Conservation (phyloP, 2,329 filamentous ascomycete genomes). For the Aspergillus spinulosporus region DNA sequence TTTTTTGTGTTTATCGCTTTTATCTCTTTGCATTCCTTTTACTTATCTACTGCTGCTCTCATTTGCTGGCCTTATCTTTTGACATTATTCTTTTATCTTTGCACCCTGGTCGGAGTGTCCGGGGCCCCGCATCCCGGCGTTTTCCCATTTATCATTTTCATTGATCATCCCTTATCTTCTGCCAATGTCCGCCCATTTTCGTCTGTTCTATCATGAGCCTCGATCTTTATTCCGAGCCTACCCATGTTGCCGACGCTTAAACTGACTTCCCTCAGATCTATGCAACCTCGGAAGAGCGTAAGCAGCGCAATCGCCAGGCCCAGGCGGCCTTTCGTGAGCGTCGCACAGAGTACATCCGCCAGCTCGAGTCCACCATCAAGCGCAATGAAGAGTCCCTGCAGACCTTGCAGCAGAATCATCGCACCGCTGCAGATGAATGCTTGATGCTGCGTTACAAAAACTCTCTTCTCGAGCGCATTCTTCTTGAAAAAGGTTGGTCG, state of each 20-base stretch:
- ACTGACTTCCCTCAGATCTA: conserved; percentile 69
- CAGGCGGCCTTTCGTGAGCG: conserved; percentile 97
- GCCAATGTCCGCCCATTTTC: conserved; percentile 13
- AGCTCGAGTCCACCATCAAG: conserved; percentile 95
- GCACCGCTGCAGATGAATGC: conserved; percentile 92
- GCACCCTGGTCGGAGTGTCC: conserved; percentile 22
- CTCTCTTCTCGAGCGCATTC: conserved; percentile 88
- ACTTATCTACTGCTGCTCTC: conserved; percentile 15
- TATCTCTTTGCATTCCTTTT: conserved; percentile 16
- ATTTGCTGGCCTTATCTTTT: conserved; percentile 16
- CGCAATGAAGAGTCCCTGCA: conserved; percentile 94
- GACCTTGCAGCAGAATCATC: conserved; percentile 89
- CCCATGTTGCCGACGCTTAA: conserved; percentile 3
- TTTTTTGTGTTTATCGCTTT: conserved; percentile 10
- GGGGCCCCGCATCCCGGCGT: conserved; percentile 33
- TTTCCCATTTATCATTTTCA: conserved; percentile 25
- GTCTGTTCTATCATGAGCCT: conserved; percentile 11
- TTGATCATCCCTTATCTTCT: conserved; percentile 24
- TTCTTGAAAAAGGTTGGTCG: conserved; percentile 82
- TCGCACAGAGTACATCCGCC: conserved; percentile 98
- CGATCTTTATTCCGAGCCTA: conserved; percentile 12
- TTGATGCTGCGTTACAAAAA: conserved; percentile 99
- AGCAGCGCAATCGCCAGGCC: conserved; percentile 94
- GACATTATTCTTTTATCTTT: conserved; percentile 16
- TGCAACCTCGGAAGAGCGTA: conserved; percentile 96